phyloP scores from a whole-genome alignment of 768 basidiomycete species.

The Mycena epipterygia region DNA sequence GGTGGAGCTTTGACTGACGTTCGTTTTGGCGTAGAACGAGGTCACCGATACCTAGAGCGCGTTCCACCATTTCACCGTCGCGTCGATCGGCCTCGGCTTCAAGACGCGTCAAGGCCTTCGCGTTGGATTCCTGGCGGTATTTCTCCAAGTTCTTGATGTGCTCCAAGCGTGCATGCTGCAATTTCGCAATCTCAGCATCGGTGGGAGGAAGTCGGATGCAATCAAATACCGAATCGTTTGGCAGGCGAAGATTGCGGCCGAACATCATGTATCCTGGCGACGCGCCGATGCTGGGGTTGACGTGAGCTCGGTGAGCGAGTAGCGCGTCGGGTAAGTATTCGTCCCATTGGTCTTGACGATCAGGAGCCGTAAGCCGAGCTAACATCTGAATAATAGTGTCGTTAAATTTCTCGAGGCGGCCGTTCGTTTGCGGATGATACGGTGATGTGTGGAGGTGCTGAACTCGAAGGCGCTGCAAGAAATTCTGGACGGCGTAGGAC shows the following conservation, averaged over 20 bases:
- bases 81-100: conserved; percentile 30
- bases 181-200: conserved; percentile 33
- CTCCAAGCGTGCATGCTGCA: conserved; percentile 33
- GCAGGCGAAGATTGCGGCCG: conserved; percentile 33
- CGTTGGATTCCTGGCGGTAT: conserved; percentile 34
- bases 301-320: conserved; percentile 36
- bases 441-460: conserved; percentile 36
- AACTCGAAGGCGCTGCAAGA: conserved; percentile 26
- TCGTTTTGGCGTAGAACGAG: conserved; percentile 34
- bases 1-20: conserved; percentile 37
- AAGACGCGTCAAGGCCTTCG: conserved; percentile 31
- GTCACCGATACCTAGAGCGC: conserved; percentile 35
- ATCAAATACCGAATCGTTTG: conserved; percentile 31
- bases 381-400: conserved; percentile 32
- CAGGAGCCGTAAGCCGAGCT: conserved; percentile 26
- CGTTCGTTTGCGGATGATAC: conserved; percentile 3
- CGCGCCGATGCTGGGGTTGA: conserved; percentile 20
- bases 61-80: conserved; percentile 31
- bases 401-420: conserved; percentile 10
- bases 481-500: conserved; percentile 32
- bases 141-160: conserved; percentile 35
- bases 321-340: conserved; percentile 36
- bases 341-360: conserved; percentile 32
- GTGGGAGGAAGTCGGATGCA: conserved; percentile 33
- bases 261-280: conserved; percentile 36